These are phyloP conservation scores for Scytalidium sp. DNA, from an alignment of 2,329 filamentous ascomycete genomes.

Conservation along the genomic window DNA sequence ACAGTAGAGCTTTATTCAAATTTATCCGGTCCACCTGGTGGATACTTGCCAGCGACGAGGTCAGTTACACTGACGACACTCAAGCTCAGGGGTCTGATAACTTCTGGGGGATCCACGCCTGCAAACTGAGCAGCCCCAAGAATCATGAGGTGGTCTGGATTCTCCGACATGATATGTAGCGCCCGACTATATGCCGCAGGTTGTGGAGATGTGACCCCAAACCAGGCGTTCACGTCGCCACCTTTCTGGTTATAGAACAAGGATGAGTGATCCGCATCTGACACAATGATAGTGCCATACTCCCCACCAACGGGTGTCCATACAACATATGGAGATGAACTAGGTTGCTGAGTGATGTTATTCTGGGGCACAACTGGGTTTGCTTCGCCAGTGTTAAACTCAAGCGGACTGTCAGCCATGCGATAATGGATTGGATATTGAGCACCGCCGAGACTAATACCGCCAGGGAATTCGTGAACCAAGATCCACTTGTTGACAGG, in stretches of 20 bases:
- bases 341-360: background rate
- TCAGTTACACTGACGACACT: background rate
- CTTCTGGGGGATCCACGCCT: background rate
- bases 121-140: background rate
- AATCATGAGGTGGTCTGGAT: background rate
- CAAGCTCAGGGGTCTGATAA: background rate
- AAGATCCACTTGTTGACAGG: constrained; percentile 53
- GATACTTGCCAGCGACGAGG: background rate
- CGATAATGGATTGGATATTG: constrained; percentile 5
- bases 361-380: background rate
- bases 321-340: constrained; percentile 7
- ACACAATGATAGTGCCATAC: background rate
- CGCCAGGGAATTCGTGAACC: constrained; percentile 51
- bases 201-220: too few relatives aligned
- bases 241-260: background rate
- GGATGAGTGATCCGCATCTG: background rate
- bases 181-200: background rate
- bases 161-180: background rate
- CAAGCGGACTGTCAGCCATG: constrained; percentile 1
- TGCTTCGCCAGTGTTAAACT: background rate
- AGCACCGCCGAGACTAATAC: constrained; percentile 1
- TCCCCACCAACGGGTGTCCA: constrained; percentile 6
- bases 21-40: background rate
- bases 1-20: too few relatives aligned
- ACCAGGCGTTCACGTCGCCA: background rate